These are phyloP conservation scores for Trypanosoma congolense DNA, from an alignment of 208 protist species.

Conservation along the genomic window DNA sequence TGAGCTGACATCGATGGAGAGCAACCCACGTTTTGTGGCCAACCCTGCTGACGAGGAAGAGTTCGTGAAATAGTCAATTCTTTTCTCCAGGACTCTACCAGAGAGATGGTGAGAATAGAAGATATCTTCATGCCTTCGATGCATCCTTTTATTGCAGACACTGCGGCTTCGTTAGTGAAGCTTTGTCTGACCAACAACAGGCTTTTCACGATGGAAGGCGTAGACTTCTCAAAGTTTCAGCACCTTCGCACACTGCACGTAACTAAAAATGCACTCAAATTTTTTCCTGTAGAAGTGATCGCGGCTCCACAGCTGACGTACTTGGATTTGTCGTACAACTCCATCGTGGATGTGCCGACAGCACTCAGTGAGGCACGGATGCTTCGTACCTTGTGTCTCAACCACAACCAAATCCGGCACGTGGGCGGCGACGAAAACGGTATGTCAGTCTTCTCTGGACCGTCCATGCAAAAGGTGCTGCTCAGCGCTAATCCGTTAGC, in stretches of 20 bases:
- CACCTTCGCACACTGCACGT: constrained; percentile 52
- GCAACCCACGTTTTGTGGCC: background rate
- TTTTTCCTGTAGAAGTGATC: constrained; percentile 60
- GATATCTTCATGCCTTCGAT: constrained; percentile 20
- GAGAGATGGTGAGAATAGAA: constrained; percentile 17
- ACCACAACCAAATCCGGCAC: constrained; percentile 53
- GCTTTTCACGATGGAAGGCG: constrained; percentile 20
- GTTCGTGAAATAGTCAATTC: constrained; percentile 9
- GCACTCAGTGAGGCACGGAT: constrained; percentile 28
- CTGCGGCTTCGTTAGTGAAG: constrained; percentile 14
- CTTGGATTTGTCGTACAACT: constrained; percentile 73
- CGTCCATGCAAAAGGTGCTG: constrained; percentile 54
- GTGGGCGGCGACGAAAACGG: constrained; percentile 27
- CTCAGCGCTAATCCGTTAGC: constrained; percentile 65
- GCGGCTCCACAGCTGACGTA: constrained; percentile 43
- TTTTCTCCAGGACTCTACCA: constrained; percentile 4
- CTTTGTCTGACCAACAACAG: constrained; percentile 44
- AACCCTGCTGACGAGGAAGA: background rate
- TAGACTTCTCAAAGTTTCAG: constrained; percentile 40
- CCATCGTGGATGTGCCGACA: constrained; percentile 46
- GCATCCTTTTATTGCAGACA: constrained; percentile 19
- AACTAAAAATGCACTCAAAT: constrained; percentile 42
- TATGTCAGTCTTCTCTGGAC: constrained; percentile 51
- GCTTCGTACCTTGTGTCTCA: constrained; percentile 56
- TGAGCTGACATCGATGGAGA: background rate